Evolutionary conservation across 805 yeast genomes (phyloP).

Genomic region (Lipomyces spencermartinsiae): DNA sequence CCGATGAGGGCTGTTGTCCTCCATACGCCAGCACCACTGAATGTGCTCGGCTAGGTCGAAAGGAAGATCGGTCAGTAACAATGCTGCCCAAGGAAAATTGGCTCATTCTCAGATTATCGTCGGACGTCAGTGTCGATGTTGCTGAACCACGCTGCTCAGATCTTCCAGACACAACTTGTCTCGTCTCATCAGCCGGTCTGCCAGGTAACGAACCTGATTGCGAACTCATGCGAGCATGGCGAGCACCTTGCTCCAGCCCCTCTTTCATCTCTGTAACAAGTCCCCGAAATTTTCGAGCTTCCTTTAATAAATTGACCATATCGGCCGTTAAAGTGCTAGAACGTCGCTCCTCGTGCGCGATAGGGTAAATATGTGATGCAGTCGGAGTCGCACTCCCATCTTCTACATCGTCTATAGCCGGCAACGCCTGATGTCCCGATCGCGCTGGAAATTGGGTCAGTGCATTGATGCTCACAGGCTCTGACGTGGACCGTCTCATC

Average conservation of each 20-base stretch:
- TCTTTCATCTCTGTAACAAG: constrained; percentile 26
- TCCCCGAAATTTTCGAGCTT: constrained; percentile 33
- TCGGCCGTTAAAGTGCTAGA: constrained; percentile 23
- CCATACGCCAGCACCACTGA: constrained; percentile 23
- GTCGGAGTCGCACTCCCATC: background rate
- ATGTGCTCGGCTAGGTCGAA: constrained; percentile 3
- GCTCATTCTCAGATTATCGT: constrained; percentile 12
- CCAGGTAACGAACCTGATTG: background rate
- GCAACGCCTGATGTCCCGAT: background rate
- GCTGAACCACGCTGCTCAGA: background rate
- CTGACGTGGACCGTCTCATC: constrained; percentile 10
- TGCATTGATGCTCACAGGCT: background rate
- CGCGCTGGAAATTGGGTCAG: background rate
- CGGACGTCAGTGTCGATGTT: constrained; percentile 13
- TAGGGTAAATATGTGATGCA: background rate
- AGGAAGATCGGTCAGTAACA: constrained; percentile 2
- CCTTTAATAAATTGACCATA: constrained; percentile 30
- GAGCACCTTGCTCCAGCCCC: background rate
- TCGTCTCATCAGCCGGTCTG: background rate
- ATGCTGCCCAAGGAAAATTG: constrained; percentile 22
- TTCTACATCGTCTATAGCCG: background rate
- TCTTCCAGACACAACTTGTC: background rate
- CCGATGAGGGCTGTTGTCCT: constrained; percentile 35
- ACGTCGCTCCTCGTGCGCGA: background rate
- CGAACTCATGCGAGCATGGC: background rate